These are phyloP conservation scores for Olyra latifolia DNA, from an alignment of 176 grass and related monocot genomes.

Conservation along the genomic window DNA sequence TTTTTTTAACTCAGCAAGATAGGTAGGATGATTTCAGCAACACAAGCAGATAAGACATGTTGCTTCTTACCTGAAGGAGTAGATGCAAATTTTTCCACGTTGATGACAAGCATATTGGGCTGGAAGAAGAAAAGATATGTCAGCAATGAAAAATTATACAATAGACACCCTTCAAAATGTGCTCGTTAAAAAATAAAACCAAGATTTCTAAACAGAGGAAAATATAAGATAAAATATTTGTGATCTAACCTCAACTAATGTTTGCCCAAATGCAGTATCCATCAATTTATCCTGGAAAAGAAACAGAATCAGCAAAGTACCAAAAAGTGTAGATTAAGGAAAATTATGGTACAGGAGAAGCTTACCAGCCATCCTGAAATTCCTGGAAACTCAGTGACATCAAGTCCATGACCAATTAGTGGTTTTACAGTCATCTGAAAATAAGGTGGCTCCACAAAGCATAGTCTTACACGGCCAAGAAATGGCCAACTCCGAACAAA, in stretches of 20 bases:
- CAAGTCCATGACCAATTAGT: conserved; percentile 76
- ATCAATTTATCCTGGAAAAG: conserved; percentile 83
- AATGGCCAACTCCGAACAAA: conserved; percentile 91
- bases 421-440: conserved; percentile 98
- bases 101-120: conserved; percentile 96
- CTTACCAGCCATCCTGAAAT: conserved; percentile 97
- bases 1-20: neutral
- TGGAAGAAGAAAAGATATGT: conserved; percentile 45
- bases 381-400: conserved; percentile 93
- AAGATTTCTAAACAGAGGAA: conserved; percentile 1
- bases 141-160: neutral
- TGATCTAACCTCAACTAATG: conserved; percentile 85
- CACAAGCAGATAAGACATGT: conserved; percentile 22
- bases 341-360: conserved; percentile 23
- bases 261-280: conserved; percentile 93
- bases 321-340: conserved; percentile 4
- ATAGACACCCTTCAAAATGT: neutral
- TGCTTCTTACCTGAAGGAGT: conserved; percentile 63
- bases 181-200: conserved; percentile 2
- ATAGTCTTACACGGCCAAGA: conserved; percentile 83
- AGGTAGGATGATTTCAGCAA: conserved; percentile 16
- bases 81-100: conserved; percentile 87
- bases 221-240: conserved; percentile 18
- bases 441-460: conserved; percentile 97
- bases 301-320: conserved; percentile 11